Evolutionary conservation across 1,284 basidiomycete genomes (phyloP), one percentile per base, ranked within the genome.

Genomic region (Mrakiaceae sp.): DNA sequence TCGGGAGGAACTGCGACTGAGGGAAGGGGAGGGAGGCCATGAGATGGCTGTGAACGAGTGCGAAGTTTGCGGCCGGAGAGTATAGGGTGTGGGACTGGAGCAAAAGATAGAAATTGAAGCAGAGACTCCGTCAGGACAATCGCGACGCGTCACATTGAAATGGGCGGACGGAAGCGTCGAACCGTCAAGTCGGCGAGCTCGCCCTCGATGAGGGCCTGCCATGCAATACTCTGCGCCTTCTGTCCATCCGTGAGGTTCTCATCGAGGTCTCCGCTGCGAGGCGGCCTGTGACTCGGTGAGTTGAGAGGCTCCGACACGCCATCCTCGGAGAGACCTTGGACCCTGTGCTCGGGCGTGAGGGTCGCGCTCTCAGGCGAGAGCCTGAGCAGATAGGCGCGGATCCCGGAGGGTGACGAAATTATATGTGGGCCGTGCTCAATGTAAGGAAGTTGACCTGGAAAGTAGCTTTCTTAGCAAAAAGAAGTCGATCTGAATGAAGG

Each of bases 11-110:
- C 40, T 70, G 68, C n/a, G 65, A 70, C 64, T 71, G 67, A 1
- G 74, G 74, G 66, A 73, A 75, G 3, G 68, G 50, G 5, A 73
- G 69, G 16, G 67, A 62, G 0, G 66, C 58, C 8, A 69, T 62
- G 66, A 74, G 74, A 12, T 69, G 69, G n/a, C 68, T 69, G 40
- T 73, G 63, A 5, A 68, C 60, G 27, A 67, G 58, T 1, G 71
- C 64, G 62, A 74, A 72, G 67, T 76, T 76, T 9, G 70, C 70
- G 2, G 74, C 74, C 0, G 75, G 69, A 3, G 72, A 73, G 69
- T 74, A 76, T 46, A 74, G 69, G 14, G 72, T 70, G 70, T 74
- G 74, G 60, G 75, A 72, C 75, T 76, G 69, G 9, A 16, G 48
- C 57, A 5, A 9, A 10, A 44, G 52, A 47, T 59, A n/a, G n/a